Evolutionary conservation across 371 early-diverging fungal species (phyloP).

Genomic region (Rhizopus stolonifer): DNA sequence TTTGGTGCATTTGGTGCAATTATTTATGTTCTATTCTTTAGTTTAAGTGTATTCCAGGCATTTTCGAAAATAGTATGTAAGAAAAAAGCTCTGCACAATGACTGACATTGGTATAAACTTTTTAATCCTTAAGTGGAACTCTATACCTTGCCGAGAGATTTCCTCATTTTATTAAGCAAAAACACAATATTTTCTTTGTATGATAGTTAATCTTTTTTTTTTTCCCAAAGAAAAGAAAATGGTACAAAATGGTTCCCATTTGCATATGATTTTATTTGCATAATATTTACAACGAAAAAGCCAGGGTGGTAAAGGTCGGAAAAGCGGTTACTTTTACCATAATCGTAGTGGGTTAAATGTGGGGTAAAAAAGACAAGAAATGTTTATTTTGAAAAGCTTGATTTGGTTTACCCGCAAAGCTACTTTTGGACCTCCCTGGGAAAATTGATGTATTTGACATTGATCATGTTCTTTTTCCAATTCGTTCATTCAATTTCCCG

Average conservation of each 20-base stretch:
- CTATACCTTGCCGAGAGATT: no score
- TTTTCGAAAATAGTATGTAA: no score
- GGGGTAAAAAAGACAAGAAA: background rate
- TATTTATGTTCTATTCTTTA: no score
- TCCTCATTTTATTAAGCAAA: no score
- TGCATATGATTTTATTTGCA: background rate
- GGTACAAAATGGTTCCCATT: background rate
- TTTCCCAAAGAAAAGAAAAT: background rate
- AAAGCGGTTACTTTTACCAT: background rate
- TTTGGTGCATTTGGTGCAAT: no score
- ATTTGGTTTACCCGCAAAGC: background rate
- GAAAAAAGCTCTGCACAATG: no score
- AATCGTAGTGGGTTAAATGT: background rate
- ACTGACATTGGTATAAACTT: no score
- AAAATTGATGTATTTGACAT: background rate
- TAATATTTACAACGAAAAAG: background rate
- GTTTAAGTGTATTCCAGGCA: no score
- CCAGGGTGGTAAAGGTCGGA: background rate
- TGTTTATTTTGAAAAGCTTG: background rate
- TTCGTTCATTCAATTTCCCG: slow-evolving; percentile 1
- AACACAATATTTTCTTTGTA: no score
- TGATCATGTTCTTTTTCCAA: background rate
- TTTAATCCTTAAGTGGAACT: no score
- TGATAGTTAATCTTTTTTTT: no score
- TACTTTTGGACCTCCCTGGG: background rate